Evolutionary conservation across 2,329 filamentous ascomycete species (phyloP), one percentile per base, ranked within the genome.

Genomic region (Aspergillus viridinutans): DNA sequence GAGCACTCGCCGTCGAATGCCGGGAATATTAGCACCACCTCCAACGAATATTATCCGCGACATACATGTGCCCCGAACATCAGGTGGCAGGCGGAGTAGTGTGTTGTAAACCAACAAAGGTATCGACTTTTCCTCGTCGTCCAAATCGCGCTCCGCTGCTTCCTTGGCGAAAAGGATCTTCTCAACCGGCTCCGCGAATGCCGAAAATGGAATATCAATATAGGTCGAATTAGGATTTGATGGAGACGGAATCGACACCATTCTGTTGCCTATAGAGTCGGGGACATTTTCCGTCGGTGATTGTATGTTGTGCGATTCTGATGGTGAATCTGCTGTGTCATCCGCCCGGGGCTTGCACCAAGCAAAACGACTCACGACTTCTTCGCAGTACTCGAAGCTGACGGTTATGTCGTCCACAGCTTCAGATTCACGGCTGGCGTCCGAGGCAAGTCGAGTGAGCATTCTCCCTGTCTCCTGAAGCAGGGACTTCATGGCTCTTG

Each of bases 21-120:
- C 94, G 0, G 92, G 83, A 8, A 97, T 85, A 26, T 83, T 83
- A 5, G 91, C 86, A 50, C 89, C 89, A 2, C 91, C 91, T 32
- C 94, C 94, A 0, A 88, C 88, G 67, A 99, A 89, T 17, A 96
- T 80, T 49, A 97, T 89, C 42, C 93, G 89, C 1, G 92, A 87
- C 86, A 97, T 94, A 72, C 93, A 97, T 4, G 88, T 76, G 1
- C 89, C 87, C 25, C 94, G 86, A 3, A 92, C 86, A 72, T 99
- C 94, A 3, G 93, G 77, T 0, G 92, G 90, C 1, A 97, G 79
- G 7, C 85, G 81, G 1, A 95, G 79, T 1, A 99, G 81, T 40
- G 86, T 83, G 53, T 84, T 83, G 74, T 96, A 95, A 2, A 95
- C 79, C 8, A 97, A 81, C 12, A 86, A 70, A 52, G 90, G 90